Conservation (phyloP, 2,329 filamentous ascomycete species). For the Dryadomyces quercivorus region DNA sequence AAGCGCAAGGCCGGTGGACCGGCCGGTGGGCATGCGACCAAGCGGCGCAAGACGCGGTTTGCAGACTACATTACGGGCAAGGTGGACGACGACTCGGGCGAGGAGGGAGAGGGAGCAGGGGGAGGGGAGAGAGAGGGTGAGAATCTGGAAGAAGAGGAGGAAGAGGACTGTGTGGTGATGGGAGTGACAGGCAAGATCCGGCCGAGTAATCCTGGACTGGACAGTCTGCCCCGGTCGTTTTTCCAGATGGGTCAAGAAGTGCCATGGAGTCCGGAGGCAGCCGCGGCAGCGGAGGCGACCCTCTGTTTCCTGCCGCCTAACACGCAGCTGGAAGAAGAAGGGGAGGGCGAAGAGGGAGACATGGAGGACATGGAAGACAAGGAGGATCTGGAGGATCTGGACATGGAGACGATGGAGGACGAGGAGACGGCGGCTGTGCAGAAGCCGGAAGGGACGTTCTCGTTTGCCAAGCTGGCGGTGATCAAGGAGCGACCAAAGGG, state of each 20-base stretch:
- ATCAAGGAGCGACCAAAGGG: not conserved
- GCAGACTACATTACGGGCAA: constrained; percentile 10
- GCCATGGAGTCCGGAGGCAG: not conserved
- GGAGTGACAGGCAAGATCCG: not conserved
- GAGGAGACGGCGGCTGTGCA: too few species aligned
- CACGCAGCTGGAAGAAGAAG: constrained; percentile 6
- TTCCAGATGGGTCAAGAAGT: not conserved
- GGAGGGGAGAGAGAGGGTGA: not conserved
- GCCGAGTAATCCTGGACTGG: constrained; percentile 9
- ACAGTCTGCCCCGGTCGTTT: constrained; percentile 10
- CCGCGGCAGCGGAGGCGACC: not conserved
- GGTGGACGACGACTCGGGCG: not conserved
- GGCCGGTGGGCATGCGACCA: not conserved
- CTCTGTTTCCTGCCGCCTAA: constrained; percentile 10
- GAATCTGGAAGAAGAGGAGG: not conserved
- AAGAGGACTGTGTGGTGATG: not conserved
- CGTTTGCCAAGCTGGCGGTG: not conserved
- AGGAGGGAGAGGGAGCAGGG: not conserved
- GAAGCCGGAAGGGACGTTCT: not conserved
- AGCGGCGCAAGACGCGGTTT: constrained; percentile 1
- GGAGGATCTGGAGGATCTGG: not conserved
- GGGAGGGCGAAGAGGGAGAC: not conserved
- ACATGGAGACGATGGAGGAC: not conserved
- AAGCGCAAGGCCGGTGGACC: not conserved
- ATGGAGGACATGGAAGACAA: not conserved